Evolutionary conservation across 176 grass and related monocot species (phyloP).

Genomic region (Oryza longistaminata): DNA sequence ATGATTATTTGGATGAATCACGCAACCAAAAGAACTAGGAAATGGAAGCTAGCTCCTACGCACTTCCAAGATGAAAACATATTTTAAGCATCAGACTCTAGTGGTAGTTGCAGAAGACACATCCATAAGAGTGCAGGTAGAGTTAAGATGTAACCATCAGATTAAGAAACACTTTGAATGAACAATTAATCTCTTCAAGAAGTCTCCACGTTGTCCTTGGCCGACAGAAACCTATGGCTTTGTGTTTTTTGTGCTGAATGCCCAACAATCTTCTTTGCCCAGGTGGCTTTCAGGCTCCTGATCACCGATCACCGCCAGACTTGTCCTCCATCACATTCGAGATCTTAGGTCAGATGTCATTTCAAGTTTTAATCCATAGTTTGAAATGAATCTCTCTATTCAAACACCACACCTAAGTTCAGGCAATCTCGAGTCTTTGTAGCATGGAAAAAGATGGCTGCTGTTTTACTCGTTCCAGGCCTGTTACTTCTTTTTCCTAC

Average conservation of each 20-base stretch:
- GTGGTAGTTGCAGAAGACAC: conserved; percentile 42
- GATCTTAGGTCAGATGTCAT: conserved; percentile 34
- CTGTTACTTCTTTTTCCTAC: neutral
- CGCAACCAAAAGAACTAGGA: conserved; percentile 13
- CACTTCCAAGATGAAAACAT: conserved; percentile 2
- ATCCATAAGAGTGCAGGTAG: conserved; percentile 28
- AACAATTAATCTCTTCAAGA: neutral
- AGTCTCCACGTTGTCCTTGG: conserved; percentile 17
- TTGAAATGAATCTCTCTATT: neutral
- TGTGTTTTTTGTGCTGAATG: neutral
- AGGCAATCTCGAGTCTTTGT: neutral
- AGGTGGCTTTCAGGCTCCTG: conserved; percentile 6
- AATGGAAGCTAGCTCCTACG: conserved; percentile 5
- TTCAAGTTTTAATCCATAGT: neutral
- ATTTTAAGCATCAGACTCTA: conserved; percentile 24
- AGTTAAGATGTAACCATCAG: conserved; percentile 36
- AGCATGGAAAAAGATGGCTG: conserved; percentile 5
- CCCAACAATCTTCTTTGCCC: neutral
- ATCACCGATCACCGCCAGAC: neutral
- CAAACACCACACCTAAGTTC: conserved; percentile 30
- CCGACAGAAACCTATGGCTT: conserved; percentile 30
- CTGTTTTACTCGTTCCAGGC: conserved; percentile 10
- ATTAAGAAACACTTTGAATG: conserved; percentile 5
- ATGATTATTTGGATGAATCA: conserved; percentile 22
- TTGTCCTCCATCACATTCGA: neutral